These are phyloP conservation scores for Solanum clarkiae DNA, from an alignment of 257 asterid species.

Conservation along the genomic window DNA sequence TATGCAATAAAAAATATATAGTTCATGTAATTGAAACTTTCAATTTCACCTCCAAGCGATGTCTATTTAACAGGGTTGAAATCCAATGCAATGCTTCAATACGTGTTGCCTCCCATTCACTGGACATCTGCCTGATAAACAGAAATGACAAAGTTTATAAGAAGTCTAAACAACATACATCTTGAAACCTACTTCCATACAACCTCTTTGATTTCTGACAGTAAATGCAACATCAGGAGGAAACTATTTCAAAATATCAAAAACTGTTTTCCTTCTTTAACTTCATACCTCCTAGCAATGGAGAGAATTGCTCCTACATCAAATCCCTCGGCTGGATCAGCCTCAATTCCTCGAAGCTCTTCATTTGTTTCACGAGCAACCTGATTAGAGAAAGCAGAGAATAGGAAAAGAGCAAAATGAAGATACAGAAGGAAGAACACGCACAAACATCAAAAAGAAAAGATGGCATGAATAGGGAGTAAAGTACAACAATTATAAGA, in stretches of 20 bases:
- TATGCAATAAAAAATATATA: neutral
- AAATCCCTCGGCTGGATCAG: constrained; percentile 79
- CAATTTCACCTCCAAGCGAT: constrained; percentile 58
- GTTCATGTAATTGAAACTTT: neutral
- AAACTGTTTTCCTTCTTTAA: neutral
- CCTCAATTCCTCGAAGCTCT: constrained; percentile 78
- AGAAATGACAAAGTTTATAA: neutral
- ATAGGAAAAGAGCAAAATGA: neutral
- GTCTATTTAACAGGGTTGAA: constrained; percentile 54
- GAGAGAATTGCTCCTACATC: constrained; percentile 82
- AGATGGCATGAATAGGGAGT: neutral
- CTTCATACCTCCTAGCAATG: constrained; percentile 69
- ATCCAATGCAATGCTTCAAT: constrained; percentile 98
- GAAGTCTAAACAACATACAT: neutral
- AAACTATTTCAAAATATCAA: neutral
- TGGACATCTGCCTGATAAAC: constrained; percentile 64
- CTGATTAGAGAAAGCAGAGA: constrained; percentile 16
- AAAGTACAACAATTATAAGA: neutral
- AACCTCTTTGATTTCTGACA: neutral
- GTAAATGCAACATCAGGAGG: neutral
- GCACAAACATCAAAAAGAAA: neutral
- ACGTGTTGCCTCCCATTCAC: constrained; percentile 98
- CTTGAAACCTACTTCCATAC: neutral
- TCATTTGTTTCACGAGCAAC: constrained; percentile 98
- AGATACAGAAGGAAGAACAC: neutral